Conservation (phyloP, 1,139 yeast species). For the Debaryomycetaceae sp. region DNA sequence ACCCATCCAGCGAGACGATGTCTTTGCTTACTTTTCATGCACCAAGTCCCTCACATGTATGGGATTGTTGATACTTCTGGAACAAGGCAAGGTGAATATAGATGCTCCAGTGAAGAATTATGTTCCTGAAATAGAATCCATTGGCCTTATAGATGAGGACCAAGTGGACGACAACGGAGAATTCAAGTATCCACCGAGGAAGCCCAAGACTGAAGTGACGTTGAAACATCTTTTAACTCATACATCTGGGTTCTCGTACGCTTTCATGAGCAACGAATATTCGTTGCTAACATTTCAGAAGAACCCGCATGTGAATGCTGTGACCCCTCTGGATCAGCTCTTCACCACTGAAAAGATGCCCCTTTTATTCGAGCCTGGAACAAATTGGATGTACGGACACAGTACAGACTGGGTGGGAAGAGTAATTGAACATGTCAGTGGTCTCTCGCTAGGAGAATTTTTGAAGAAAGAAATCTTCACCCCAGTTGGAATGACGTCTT, state of each 20-base stretch:
- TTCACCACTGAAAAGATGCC: constrained; percentile 35
- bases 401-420: constrained; percentile 54
- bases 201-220: constrained; percentile 39
- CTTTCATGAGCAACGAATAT: constrained; percentile 35
- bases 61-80: constrained; percentile 45
- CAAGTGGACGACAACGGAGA: constrained; percentile 34
- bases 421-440: constrained; percentile 41
- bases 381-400: constrained; percentile 49
- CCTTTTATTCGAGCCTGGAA: constrained; percentile 51
- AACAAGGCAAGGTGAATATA: constrained; percentile 38
- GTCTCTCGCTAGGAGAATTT: constrained; percentile 40
- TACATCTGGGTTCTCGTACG: constrained; percentile 50
- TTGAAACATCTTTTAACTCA: constrained; percentile 48
- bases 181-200: constrained; percentile 23
- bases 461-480: constrained; percentile 36
- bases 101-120: constrained; percentile 39
- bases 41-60: constrained; percentile 48
- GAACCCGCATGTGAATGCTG: constrained; percentile 17
- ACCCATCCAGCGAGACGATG: constrained; percentile 19
- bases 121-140: constrained; percentile 38
- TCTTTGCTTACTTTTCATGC: constrained; percentile 42
- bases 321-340: constrained; percentile 22
- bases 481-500: constrained; percentile 41
- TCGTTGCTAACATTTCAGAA: constrained; percentile 16
- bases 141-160: constrained; percentile 39